phyloP scores from a whole-genome alignment of 73 alveolate genomes.

The Uronychia setigera region DNA sequence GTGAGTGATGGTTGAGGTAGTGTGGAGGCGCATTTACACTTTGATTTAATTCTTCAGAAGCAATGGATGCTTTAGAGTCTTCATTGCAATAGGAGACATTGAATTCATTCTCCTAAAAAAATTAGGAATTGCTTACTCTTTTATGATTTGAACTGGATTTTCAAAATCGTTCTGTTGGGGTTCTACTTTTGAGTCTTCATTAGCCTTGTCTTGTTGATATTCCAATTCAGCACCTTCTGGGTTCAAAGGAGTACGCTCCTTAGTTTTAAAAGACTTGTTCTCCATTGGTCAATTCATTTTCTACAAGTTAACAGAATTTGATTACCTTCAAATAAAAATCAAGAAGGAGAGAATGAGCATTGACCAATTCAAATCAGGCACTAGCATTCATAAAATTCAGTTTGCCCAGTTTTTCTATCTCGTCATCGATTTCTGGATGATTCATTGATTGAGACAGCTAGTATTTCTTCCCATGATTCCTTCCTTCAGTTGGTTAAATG shows the following conservation, averaged over 20 bases:
- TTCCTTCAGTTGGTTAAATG: not conserved
- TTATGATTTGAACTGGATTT: not conserved
- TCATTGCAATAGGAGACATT: too few relatives aligned
- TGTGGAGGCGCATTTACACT: too few relatives aligned
- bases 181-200: not conserved
- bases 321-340: not conserved
- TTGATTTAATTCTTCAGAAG: too few relatives aligned
- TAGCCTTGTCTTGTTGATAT: not conserved
- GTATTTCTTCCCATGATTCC: not conserved
- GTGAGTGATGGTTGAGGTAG: too few relatives aligned
- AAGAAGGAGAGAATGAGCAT: not conserved
- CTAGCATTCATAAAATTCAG: not conserved
- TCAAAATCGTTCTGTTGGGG: not conserved
- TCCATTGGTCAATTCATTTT: not conserved
- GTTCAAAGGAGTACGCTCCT: not conserved
- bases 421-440: not conserved
- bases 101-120: too few relatives aligned
- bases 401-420: not conserved
- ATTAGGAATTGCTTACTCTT: too few relatives aligned
- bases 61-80: too few relatives aligned
- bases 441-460: not conserved
- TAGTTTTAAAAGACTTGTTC: not conserved
- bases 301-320: not conserved
- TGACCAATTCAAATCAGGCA: not conserved
- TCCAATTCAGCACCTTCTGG: too few relatives aligned